phyloP scores from a whole-genome alignment of 2,329 filamentous ascomycete genomes.

The Penicillium vulpinum region DNA sequence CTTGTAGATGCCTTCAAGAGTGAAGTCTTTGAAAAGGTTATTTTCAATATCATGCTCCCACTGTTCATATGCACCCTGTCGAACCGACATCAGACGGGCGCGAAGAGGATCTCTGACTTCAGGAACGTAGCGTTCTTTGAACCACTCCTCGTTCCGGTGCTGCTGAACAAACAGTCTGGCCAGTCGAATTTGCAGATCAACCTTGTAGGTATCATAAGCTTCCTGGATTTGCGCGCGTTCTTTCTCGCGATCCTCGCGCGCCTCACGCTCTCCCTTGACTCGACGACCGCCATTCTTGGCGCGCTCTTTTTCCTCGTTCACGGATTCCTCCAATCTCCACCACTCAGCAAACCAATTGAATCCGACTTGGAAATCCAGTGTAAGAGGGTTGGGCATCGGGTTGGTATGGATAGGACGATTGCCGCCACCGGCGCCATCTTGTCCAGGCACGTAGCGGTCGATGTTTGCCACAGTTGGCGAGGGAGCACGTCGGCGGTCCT shows the following conservation, averaged over 20 bases:
- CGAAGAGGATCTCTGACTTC: constrained; percentile 76
- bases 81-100: constrained; percentile 73
- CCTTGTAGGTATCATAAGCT: constrained; percentile 66
- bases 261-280: constrained; percentile 63
- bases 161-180: constrained; percentile 85
- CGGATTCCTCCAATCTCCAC: constrained; percentile 64
- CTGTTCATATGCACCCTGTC: constrained; percentile 74
- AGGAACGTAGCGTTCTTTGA: constrained; percentile 88
- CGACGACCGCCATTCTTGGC: constrained; percentile 59
- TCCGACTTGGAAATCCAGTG: constrained; percentile 65
- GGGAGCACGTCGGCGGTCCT: constrained; percentile 58
- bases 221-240: constrained; percentile 64
- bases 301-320: constrained; percentile 65
- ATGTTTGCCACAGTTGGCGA: constrained; percentile 60
- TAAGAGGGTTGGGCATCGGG: constrained; percentile 61
- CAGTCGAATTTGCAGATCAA: constrained; percentile 69
- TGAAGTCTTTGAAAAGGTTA: constrained; percentile 90
- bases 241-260: constrained; percentile 62
- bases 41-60: constrained; percentile 87
- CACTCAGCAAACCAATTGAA: constrained; percentile 69
- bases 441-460: constrained; percentile 65
- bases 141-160: constrained; percentile 97
- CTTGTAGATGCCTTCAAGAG: constrained; percentile 90
- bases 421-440: constrained; percentile 52
- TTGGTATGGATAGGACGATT: constrained; percentile 56